phyloP scores from a whole-genome alignment of 192 early-diverging fungal species.

The Pilobolus umbonatus region DNA sequence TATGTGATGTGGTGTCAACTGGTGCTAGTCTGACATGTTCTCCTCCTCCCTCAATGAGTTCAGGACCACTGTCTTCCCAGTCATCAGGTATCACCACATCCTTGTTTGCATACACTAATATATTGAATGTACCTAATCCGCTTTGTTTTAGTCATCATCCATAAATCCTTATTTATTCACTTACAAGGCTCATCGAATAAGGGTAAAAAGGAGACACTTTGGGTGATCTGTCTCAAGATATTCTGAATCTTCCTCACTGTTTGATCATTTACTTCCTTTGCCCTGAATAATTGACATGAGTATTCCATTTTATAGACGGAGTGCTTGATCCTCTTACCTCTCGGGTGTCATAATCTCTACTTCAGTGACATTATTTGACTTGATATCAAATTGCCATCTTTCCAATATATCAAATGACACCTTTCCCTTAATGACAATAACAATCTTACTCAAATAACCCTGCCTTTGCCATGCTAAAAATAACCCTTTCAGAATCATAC shows the following conservation, averaged over 20 bases:
- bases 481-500: too few relatives aligned
- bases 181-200: slow-evolving; percentile 83
- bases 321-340: background rate
- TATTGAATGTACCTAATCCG: slow-evolving; percentile 76
- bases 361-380: slow-evolving; percentile 51
- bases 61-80: slow-evolving; percentile 82
- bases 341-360: slow-evolving; percentile 7
- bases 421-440: slow-evolving; percentile 81
- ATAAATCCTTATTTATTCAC: too few relatives aligned
- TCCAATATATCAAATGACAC: slow-evolving; percentile 81
- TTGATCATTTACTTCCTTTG: background rate
- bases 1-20: slow-evolving; percentile 80
- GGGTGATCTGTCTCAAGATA: slow-evolving; percentile 88
- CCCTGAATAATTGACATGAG: background rate
- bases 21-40: slow-evolving; percentile 82
- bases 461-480: slow-evolving; percentile 67
- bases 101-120: slow-evolving; percentile 83
- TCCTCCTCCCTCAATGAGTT: slow-evolving; percentile 72
- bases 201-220: slow-evolving; percentile 86
- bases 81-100: slow-evolving; percentile 80
- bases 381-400: slow-evolving; percentile 93
- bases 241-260: slow-evolving; percentile 44
- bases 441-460: slow-evolving; percentile 74
- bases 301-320: too few relatives aligned
- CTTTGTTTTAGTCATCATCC: too few relatives aligned